Conservation (phyloP, 768 basidiomycete genomes). For the Pisolithus tinctorius region DNA sequence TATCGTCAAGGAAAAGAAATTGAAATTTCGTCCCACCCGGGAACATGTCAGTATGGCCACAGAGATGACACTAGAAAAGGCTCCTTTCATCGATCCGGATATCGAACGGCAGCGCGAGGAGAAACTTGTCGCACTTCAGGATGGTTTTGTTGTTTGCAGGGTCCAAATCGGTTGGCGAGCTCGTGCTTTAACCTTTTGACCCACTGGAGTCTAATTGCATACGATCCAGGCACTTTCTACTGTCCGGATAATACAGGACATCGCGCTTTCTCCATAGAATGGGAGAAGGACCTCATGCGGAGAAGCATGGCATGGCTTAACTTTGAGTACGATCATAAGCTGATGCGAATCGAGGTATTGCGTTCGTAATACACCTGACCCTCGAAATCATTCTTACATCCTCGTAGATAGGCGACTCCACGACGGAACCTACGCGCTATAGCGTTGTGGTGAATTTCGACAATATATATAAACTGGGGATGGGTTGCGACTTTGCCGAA, state of each 20-base stretch:
- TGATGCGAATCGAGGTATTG: slow-evolving; percentile 54
- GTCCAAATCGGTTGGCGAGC: slow-evolving; percentile 59
- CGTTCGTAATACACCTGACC: slow-evolving; percentile 7
- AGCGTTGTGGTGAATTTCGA: slow-evolving; percentile 50
- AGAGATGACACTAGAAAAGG: slow-evolving; percentile 40
- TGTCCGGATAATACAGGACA: slow-evolving; percentile 19
- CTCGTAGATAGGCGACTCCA: slow-evolving; percentile 52
- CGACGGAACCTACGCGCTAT: slow-evolving; percentile 43
- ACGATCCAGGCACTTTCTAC: slow-evolving; percentile 22
- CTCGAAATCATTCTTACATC: not conserved
- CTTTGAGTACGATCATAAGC: slow-evolving; percentile 65
- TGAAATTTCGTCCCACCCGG: slow-evolving; percentile 22
- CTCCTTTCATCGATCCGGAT: slow-evolving; percentile 49
- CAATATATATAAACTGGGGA: slow-evolving; percentile 52
- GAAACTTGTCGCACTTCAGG: slow-evolving; percentile 38
- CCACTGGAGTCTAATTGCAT: not conserved
- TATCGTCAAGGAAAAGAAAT: slow-evolving; percentile 33
- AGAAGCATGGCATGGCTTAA: slow-evolving; percentile 46
- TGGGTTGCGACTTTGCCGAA: slow-evolving; percentile 52
- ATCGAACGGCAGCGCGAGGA: slow-evolving; percentile 42
- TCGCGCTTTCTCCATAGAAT: slow-evolving; percentile 66
- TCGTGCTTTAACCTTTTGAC: slow-evolving; percentile 1
- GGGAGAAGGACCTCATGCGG: slow-evolving; percentile 45
- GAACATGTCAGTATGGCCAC: slow-evolving; percentile 8
- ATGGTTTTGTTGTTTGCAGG: slow-evolving; percentile 47